Conservation (phyloP, 768 basidiomycete species). For the Phaeotremella skinneri region DNA sequence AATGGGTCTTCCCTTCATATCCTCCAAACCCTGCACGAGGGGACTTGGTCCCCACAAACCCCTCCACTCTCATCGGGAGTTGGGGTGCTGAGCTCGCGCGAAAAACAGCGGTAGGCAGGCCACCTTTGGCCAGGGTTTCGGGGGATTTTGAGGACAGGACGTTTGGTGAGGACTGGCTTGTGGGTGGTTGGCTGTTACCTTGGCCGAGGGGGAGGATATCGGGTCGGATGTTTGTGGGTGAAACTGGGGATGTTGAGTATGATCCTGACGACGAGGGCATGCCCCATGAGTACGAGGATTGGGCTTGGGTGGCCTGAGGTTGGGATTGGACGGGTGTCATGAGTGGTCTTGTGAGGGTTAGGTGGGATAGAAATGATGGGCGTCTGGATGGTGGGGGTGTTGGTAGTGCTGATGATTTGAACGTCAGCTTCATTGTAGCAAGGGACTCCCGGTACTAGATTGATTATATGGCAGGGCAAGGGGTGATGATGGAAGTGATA, state of each 20-base stretch:
- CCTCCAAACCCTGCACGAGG: neutral
- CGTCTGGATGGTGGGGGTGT: constrained; percentile 19
- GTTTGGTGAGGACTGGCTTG: neutral
- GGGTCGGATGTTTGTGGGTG: too few species aligned
- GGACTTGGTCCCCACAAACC: neutral
- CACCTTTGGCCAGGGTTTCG: neutral
- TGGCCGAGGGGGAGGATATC: neutral
- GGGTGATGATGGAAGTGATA: neutral
- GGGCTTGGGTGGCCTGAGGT: constrained; percentile 12
- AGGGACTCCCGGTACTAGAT: neutral
- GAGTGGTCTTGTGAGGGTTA: constrained; percentile 14
- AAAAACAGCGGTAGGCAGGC: neutral
- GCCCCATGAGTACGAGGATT: constrained; percentile 4
- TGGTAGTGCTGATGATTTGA: constrained; percentile 9
- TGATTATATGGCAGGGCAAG: neutral
- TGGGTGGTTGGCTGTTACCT: too few species aligned
- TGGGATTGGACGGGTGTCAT: neutral
- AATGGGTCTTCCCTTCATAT: constrained; percentile 22
- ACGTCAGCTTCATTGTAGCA: too few species aligned
- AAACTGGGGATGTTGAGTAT: too few species aligned
- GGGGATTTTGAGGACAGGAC: too few species aligned
- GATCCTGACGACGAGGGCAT: too few species aligned
- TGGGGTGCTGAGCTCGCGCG: neutral
- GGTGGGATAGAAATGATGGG: constrained; percentile 24
- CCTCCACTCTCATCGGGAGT: neutral